Conservation (phyloP, 139 green algal species). For the Trebouxia sp. region DNA sequence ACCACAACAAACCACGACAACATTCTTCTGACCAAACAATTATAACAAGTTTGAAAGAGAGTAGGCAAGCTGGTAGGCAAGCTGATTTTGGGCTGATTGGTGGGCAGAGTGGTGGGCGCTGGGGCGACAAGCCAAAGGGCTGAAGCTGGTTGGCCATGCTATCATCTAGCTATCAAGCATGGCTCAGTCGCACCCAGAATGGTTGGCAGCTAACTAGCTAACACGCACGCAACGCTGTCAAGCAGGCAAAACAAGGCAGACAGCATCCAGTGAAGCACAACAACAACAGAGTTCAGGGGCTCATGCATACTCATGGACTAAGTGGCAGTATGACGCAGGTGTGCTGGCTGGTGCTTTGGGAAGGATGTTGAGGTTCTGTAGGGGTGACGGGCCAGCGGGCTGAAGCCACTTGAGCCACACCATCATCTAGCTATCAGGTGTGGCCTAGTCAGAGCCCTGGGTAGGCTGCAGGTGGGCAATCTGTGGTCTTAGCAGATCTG, state of each 20-base stretch:
- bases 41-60: not conserved
- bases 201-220: not conserved
- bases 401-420: constrained; percentile 6
- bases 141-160: not conserved
- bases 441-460: not conserved
- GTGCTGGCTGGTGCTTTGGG: too few species aligned
- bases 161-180: constrained; percentile 19
- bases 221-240: not conserved
- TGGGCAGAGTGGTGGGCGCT: not conserved
- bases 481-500: not conserved
- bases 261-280: not conserved
- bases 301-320: too few species aligned
- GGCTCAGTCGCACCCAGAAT: not conserved
- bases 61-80: not conserved
- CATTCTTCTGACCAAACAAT: too few species aligned
- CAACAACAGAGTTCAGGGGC: not conserved
- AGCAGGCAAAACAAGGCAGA: not conserved
- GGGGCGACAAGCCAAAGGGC: not conserved
- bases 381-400: constrained; percentile 12
- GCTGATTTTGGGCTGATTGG: not conserved
- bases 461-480: not conserved
- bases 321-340: too few species aligned
- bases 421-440: not conserved
- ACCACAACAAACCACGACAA: too few species aligned
- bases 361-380: too few species aligned